Evolutionary conservation across 2,329 filamentous ascomycete genomes (phyloP), one percentile per base, ranked within the genome.

Genomic region (Dactylonectria estremocensis): DNA sequence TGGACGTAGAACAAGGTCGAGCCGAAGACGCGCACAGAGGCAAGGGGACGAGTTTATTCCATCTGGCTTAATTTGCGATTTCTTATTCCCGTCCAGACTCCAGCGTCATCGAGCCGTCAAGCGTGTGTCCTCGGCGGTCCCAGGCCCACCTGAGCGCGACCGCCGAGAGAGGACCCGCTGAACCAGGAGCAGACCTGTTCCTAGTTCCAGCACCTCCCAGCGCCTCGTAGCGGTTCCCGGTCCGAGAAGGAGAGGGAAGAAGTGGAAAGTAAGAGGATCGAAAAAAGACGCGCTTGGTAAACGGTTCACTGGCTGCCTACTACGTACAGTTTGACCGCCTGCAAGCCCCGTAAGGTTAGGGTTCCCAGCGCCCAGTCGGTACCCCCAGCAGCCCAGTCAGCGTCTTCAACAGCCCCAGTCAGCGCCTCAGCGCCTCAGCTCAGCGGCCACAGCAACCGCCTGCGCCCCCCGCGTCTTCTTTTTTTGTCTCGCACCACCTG

Each of bases 401-500:
- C 24, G 24, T 7, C 24, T 28, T 28, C 24, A 28, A 7, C 24
- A 18, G 45, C 43, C 22, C 33, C 31, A 20, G 50, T 28, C 20
- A 53, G 28, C 50, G 50, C 50, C 50, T 53, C n/a, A n/a, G 24
- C 24, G 24, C 24, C 24, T 28, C 24, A 28, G 24, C 24, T 28
- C 24, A 28, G 24, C 24, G 45, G 45, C 43, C 22, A 52, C 31
- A 20, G 50, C 50, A 35, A 53, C 50, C 50, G 50, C 50, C 50
- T 53, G 18, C 28, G 20, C 33, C 18, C 35, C 35, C 33, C 35
- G 33, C 53, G 20, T 14, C 53, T 43, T 20, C 24, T 22, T 37
- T 43, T 57, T 53, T 43, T 33, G 53, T 55, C 55, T 52, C 56
- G 37, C 52, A 45, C 45, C 57, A 46, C 37, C 28, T 33, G 28